Evolutionary conservation across 2,329 filamentous ascomycete genomes (phyloP), one percentile per base, ranked within the genome.

Genomic region (Dactylonectria estremocensis): DNA sequence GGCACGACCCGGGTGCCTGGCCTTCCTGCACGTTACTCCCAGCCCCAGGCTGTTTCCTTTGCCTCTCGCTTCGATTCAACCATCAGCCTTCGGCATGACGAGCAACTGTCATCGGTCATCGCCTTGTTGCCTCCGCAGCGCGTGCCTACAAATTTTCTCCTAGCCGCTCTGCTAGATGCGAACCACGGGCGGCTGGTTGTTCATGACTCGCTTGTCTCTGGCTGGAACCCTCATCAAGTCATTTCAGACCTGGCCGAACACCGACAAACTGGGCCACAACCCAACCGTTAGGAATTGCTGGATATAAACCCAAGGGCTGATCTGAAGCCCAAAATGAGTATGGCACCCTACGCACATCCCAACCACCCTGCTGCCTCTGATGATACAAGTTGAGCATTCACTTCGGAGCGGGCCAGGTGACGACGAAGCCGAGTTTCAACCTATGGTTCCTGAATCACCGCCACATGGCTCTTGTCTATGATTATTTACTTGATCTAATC

Each of bases 401-500:
- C 72, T 66, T 67, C 72, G 71, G 80, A 82, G 81, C 73, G 46
- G 63, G 74, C 72, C 74, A 68, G 67, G 75, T 77, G 77, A 76
- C 60, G 75, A 82, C 77, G 87, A 87, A 89, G 83, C 87, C 88
- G 86, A 85, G 82, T 75, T 65, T 57, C 65, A 66, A 60, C 69
- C 81, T 87, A 81, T 83, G 87, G 87, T 88, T 87, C 70, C 74
- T 54, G 74, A 78, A 57, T 70, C 71, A 76, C 76, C 64, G 55
- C 50, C 67, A 43, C 48, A 57, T 54, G 40, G 67, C 74, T 67
- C 72, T 69, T 67, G 71, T 76, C 78, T 68, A 75, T 82, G 80
- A 82, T 68, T 74, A 67, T 82, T 85, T 83, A 89, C 88, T 90
- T 90, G 88, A 90, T 89, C 88, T 90, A 89, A 90, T 90, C 87